Percentiles rank a stretch among this genome's conserved stretches.
Conservation (phyloP, 768 basidiomycete species). For the Phlebiopsis flavidoalba region DNA sequence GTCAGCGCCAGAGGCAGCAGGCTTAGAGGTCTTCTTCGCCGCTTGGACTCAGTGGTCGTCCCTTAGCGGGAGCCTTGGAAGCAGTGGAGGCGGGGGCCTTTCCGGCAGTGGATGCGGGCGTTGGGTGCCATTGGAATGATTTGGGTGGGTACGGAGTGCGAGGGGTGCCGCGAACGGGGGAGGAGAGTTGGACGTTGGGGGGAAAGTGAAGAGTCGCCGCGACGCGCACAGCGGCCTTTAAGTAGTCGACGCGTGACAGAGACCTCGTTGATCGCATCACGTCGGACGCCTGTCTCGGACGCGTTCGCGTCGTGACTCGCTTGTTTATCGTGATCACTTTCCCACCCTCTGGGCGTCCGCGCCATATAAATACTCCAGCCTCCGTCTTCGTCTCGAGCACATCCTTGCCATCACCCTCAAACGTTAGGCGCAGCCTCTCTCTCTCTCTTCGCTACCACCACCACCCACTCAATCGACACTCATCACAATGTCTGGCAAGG, state of each 20-base stretch:
- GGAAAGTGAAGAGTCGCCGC: background rate
- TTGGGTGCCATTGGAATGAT: conserved; percentile 50
- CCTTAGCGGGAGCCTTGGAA: conserved; percentile 74
- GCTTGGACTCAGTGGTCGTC: conserved; percentile 45
- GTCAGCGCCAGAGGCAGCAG: conserved; percentile 57
- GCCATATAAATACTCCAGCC: conserved; percentile 1
- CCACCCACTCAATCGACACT: conserved; percentile 6
- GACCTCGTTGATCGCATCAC: conserved; percentile 5
- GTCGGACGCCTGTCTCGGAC: conserved; percentile 1
- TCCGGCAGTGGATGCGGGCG: conserved; percentile 80
- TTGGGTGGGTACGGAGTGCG: conserved; percentile 5
- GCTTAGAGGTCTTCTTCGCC: conserved; percentile 77
- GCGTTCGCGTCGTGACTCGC: conserved; percentile 9
- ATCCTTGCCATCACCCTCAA: background rate
- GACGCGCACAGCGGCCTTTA: background rate
- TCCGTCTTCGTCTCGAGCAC: background rate
- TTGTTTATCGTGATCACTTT: conserved; percentile 11
- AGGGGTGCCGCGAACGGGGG: background rate
- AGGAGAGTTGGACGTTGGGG: background rate
- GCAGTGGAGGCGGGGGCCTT: conserved; percentile 70
- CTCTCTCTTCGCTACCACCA: conserved; percentile 9
- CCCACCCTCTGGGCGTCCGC: conserved; percentile 1
- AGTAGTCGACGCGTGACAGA: conserved; percentile 13
- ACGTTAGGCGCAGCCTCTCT: conserved; percentile 1
- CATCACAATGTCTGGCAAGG: conserved; percentile 36